Base-by-base conservation (phyloP, 192 early-diverging fungal species). In the Haplosporangium gracile region DNA sequence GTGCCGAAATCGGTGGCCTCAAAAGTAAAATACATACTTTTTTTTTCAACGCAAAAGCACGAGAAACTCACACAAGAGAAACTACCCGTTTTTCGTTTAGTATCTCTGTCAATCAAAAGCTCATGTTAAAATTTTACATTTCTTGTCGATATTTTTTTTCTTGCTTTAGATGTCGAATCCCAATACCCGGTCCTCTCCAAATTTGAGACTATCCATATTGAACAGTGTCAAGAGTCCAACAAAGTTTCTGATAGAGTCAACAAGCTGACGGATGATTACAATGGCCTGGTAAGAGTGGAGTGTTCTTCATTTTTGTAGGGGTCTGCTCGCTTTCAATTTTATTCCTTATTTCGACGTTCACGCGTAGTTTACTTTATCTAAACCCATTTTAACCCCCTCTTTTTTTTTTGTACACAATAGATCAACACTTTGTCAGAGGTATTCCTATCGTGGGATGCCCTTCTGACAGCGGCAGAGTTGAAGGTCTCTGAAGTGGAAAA, bases 1-100 rank as follows among this genome's bases (percentile, higher is more conserved):
- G 83, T 72, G 83, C 83, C 40, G 83, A 85, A 68, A 79, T 85
- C n/a, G 83, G 83, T 8, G 83, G 83, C 34, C 78, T 85, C 74
- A 79, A 76, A 75, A 85, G 83, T 85, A 85, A 60, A 77, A 24
- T 42, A 4, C 24, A 29, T 32, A 32, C 18, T 55, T 53, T 10
- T 57, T 74, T 38, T 53, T 5, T 36, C 22, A 29, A 9, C 24
- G 40, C 43, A 45, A 45, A 38, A 55, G 29, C 32, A 11, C 57
- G 2, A 4, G 13, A 42, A 42, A 70, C 20, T 0, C 13, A 40
- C 13, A 18, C 10, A 18, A 29, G 32, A 70, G 18, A 38, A 38
- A 5, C 2, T 18, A 16, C 49, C 13, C 42, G 20, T 72, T 72
- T 49, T 47, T 4, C 13, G 32, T 53, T 6, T 75, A 24, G 32